Base-by-base conservation (phyloP, 2,329 filamentous ascomycete species). In the Exophiala lecanii-corni region DNA sequence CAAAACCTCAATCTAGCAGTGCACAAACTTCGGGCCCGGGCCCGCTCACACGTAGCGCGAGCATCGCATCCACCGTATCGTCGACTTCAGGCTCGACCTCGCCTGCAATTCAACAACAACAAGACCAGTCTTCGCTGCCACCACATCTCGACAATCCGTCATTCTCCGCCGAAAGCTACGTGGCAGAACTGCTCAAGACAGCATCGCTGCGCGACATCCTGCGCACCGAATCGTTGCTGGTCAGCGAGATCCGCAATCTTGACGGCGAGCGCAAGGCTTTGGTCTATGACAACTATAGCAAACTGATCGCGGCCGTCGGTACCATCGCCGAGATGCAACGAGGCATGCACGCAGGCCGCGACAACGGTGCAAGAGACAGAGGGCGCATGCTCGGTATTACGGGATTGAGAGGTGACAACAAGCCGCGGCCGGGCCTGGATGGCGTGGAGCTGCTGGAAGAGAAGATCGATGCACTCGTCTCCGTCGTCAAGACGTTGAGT, bases 261-360 rank as follows among this genome's bases (percentile, higher is more conserved):
- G 92, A 97, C 59, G 91, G 91, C 17, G 92, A 98, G 73, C 85
- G 92, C 65, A 98, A 98, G 68, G 89, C 91, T 2, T 69, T 98
- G 49, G 92, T 98, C 3, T 98, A 98, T 64, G 91, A 98, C 63
- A 98, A 98, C 62, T 98, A 97, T 65, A 92, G 85, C 55, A 97
- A 97, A 68, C 69, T 98, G 54, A 96, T 98, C 54, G 79, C 84
- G n/a, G 92, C 92, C 1, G 96, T 94, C 9, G 91, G 95, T 65
- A 97, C 91, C 2, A 98, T 98, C 58, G 78, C 86, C 37, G 88
- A 86, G 68, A 72, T 73, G 69, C 61, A 69, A 21, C 59, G 57
- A 44, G 71, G 67, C 44, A 71, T 73, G 63, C 69, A 71, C 51
- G 66, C 12, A 6, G 23, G 23, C 12, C 7, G 6, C 12, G 23